Evolutionary conservation across 176 grass and related monocot species (phyloP).

Genomic region (Echinochloa phyllopogon): DNA sequence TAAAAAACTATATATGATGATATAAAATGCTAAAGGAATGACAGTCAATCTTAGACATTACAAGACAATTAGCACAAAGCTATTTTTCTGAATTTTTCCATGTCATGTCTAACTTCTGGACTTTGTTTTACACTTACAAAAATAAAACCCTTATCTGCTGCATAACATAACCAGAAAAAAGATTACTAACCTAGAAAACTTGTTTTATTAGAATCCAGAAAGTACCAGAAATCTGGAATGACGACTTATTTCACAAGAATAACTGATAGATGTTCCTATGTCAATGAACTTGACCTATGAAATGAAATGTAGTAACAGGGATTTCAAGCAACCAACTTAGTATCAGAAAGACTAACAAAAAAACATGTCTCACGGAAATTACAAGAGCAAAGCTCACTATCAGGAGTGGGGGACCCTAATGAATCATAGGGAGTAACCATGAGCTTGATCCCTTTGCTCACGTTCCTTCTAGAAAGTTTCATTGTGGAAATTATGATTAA

Average conservation of each 20-base stretch:
- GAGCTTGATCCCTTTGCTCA: background rate
- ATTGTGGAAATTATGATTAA: background rate
- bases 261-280: background rate
- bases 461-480: background rate
- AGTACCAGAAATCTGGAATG: background rate
- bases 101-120: background rate
- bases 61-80: background rate
- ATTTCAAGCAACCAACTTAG: conserved; percentile 1
- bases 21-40: background rate
- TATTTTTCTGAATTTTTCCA: background rate
- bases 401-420: background rate
- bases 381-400: background rate
- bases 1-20: background rate
- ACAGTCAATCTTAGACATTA: background rate
- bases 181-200: too few relatives aligned
- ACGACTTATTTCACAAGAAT: background rate
- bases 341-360: background rate
- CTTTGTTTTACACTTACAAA: background rate
- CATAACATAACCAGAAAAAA: background rate
- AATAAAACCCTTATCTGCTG: background rate
- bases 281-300: background rate
- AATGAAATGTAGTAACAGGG: background rate
- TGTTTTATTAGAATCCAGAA: background rate
- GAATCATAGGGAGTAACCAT: background rate
- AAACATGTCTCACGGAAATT: background rate